Percentiles rank a stretch among this genome's conserved stretches.
These are phyloP conservation scores for Leishmania arabica DNA, from an alignment of 208 protist genomes.

Conservation along the genomic window DNA sequence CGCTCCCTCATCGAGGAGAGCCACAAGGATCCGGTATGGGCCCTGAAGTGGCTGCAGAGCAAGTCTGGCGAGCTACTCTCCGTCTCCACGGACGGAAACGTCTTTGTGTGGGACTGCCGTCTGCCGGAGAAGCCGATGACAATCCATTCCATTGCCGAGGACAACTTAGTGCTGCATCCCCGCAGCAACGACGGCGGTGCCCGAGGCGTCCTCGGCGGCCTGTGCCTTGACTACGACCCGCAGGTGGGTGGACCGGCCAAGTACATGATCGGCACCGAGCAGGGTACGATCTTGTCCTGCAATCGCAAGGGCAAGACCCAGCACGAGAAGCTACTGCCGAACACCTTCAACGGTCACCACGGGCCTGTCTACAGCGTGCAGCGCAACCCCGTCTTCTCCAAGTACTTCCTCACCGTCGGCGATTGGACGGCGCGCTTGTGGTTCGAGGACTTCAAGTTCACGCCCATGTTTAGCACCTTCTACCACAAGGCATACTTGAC, in stretches of 20 bases:
- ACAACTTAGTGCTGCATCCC: constrained; percentile 86
- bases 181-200: constrained; percentile 91
- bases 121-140: constrained; percentile 93
- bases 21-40: constrained; percentile 97
- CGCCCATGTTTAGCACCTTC: constrained; percentile 95
- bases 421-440: constrained; percentile 97
- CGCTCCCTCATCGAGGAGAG: constrained; percentile 94
- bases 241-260: constrained; percentile 93
- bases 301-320: constrained; percentile 96
- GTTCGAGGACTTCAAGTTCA: constrained; percentile 96
- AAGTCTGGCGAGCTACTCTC: constrained; percentile 96
- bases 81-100: constrained; percentile 95
- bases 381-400: constrained; percentile 94
- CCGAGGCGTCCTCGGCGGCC: constrained; percentile 89
- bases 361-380: constrained; percentile 96
- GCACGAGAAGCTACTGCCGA: constrained; percentile 91
- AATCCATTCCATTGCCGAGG: constrained; percentile 79
- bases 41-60: constrained; percentile 95
- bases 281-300: constrained; percentile 93
- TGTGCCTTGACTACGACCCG: constrained; percentile 96
- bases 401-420: constrained; percentile 97
- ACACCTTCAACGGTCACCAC: constrained; percentile 96
- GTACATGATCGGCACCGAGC: constrained; percentile 98
- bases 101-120: constrained; percentile 95
- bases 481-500: constrained; percentile 96